These are phyloP conservation scores for Aegilops longissima DNA, from an alignment of 176 grass and related monocot species.

Conservation along the genomic window DNA sequence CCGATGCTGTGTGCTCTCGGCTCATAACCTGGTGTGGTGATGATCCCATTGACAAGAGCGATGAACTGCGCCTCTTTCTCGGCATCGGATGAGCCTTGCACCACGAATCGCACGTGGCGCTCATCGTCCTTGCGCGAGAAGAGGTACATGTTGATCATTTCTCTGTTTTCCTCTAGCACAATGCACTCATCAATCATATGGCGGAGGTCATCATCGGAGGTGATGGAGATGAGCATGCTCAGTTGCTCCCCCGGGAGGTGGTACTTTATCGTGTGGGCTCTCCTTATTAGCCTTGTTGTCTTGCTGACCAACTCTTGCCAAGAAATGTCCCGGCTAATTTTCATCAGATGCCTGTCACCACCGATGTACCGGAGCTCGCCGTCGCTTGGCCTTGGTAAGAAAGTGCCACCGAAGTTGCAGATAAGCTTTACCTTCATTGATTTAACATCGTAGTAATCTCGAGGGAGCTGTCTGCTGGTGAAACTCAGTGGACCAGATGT, in stretches of 20 bases:
- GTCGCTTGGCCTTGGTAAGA: slow-evolving; percentile 78
- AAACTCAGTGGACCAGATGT: slow-evolving; percentile 33
- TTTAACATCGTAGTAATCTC: slow-evolving; percentile 14
- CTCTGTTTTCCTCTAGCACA: slow-evolving; percentile 35
- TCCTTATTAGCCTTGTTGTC: slow-evolving; percentile 43
- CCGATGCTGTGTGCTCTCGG: slow-evolving; percentile 16
- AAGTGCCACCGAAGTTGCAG: slow-evolving; percentile 74
- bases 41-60: slow-evolving; percentile 60
- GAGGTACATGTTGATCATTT: slow-evolving; percentile 70
- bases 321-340: slow-evolving; percentile 54
- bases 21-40: slow-evolving; percentile 9
- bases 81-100: slow-evolving; percentile 19
- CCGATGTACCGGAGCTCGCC: slow-evolving; percentile 73
- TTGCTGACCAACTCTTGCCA: slow-evolving; percentile 63
- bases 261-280: slow-evolving; percentile 68
- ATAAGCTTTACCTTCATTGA: slow-evolving; percentile 63
- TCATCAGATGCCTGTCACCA: slow-evolving; percentile 65
- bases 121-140: slow-evolving; percentile 57
- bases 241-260: slow-evolving; percentile 72
- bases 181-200: slow-evolving; percentile 88
- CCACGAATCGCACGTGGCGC: slow-evolving; percentile 32
- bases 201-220: slow-evolving; percentile 69
- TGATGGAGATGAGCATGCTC: slow-evolving; percentile 81
- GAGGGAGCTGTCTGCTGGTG: slow-evolving; percentile 18
- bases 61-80: slow-evolving; percentile 64